phyloP scores from a whole-genome alignment of 2,329 filamentous ascomycete genomes.

The Lecanicillium sp. region DNA sequence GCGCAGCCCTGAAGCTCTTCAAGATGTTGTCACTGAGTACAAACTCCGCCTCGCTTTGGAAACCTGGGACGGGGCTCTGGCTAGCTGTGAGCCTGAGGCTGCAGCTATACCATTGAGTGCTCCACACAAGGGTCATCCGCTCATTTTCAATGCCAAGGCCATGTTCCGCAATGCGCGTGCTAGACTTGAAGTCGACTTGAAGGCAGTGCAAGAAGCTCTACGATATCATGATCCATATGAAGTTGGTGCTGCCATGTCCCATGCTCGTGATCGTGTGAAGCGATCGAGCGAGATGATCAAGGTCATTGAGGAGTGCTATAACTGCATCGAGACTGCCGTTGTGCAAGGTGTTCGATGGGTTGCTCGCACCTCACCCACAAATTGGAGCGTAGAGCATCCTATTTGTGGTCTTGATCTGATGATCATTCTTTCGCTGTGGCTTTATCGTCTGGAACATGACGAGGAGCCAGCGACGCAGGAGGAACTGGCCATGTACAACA shows the following conservation, averaged over 20 bases:
- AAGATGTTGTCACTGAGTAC: constrained; percentile 97
- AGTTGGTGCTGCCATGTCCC: constrained; percentile 92
- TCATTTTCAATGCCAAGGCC: constrained; percentile 97
- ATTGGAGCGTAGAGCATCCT: constrained; percentile 98
- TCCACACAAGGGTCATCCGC: constrained; percentile 88
- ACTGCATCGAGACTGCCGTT: constrained; percentile 94
- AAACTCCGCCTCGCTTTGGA: constrained; percentile 91
- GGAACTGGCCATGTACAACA: constrained; percentile 84
- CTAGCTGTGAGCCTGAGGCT: constrained; percentile 84
- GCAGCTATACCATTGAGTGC: constrained; percentile 85
- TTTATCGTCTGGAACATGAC: constrained; percentile 98
- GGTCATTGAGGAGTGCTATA: constrained; percentile 95
- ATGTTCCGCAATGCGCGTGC: constrained; percentile 92
- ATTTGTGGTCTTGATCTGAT: constrained; percentile 95
- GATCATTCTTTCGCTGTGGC: constrained; percentile 95
- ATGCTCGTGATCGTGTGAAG: constrained; percentile 87
- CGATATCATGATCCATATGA: constrained; percentile 97
- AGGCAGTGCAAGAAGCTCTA: constrained; percentile 90
- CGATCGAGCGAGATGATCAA: constrained; percentile 96
- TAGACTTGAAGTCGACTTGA: constrained; percentile 88
- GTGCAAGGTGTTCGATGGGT: constrained; percentile 95
- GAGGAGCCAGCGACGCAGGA: constrained; percentile 82
- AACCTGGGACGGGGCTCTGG: constrained; percentile 97
- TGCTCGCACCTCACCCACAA: constrained; percentile 92
- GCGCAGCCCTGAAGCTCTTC: constrained; percentile 91